Evolutionary conservation across 129 eudicot species (phyloP).

Genomic region (Pseudognaphalium luteoalbum): DNA sequence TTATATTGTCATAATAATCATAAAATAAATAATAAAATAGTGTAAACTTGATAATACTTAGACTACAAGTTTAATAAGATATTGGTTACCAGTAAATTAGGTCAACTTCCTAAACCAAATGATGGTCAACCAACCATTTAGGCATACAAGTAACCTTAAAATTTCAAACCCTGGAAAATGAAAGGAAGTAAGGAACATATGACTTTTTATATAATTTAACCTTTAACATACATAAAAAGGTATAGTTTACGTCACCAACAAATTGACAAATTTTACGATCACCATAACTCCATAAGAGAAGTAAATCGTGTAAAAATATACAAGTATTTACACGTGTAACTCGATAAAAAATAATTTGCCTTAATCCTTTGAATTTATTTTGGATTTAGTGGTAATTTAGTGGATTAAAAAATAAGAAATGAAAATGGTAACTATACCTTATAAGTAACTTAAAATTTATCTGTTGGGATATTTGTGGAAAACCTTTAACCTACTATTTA

Average conservation of each 20-base stretch:
- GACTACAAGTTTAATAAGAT: constrained; percentile 8
- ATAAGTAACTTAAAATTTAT: not conserved
- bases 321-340: not conserved
- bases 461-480: not conserved
- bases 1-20: no score
- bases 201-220: not conserved
- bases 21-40: not conserved
- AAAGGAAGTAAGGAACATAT: not conserved
- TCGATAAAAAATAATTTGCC: no score
- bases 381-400: no score
- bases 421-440: no score
- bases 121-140: constrained; percentile 9
- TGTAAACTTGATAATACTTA: constrained; percentile 6
- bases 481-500: no score
- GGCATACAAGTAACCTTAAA: constrained; percentile 18
- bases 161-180: constrained; percentile 12
- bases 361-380: no score
- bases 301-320: no score
- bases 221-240: no score
- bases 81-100: constrained; percentile 14
- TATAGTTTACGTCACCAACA: no score
- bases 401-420: no score
- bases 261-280: no score
- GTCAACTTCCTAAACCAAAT: constrained; percentile 17
- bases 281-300: no score